These are phyloP conservation scores for Rhodamnia argentea DNA, from an alignment of 345 rosid genomes.

Conservation along the genomic window DNA sequence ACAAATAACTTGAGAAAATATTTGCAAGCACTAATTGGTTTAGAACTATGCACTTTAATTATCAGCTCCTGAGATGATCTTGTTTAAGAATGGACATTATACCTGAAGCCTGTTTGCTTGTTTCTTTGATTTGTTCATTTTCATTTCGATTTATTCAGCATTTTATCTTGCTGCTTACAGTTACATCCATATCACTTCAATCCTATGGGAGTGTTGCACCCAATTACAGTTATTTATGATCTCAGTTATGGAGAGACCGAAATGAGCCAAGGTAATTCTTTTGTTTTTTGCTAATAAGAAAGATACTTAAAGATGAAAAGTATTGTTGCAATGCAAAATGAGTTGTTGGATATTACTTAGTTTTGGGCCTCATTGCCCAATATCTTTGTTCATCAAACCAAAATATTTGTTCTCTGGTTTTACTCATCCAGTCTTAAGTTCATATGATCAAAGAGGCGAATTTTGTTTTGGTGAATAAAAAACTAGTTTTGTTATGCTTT, in stretches of 20 bases:
- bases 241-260: conserved; percentile 88
- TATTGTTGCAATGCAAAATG: not conserved
- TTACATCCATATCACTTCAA: conserved; percentile 52
- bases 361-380: not conserved
- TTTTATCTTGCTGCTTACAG: conserved; percentile 22
- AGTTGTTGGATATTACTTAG: not conserved
- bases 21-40: not conserved
- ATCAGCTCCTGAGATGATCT: not conserved
- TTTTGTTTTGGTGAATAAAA: not conserved
- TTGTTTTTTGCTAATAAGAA: not conserved
- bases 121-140: not conserved
- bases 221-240: conserved; percentile 70
- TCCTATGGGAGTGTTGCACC: conserved; percentile 72
- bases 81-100: not conserved
- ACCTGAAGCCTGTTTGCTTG: not conserved
- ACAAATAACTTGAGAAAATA: not conserved
- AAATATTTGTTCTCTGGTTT: not conserved
- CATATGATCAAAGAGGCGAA: not conserved
- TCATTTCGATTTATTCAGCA: not conserved
- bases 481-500: not conserved
- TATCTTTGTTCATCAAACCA: not conserved
- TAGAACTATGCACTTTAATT: not conserved
- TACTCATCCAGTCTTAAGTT: not conserved
- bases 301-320: not conserved
- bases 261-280: conserved; percentile 69